These are phyloP conservation scores for Vigna angularis DNA, from an alignment of 306 rosid species.

Conservation along the genomic window DNA sequence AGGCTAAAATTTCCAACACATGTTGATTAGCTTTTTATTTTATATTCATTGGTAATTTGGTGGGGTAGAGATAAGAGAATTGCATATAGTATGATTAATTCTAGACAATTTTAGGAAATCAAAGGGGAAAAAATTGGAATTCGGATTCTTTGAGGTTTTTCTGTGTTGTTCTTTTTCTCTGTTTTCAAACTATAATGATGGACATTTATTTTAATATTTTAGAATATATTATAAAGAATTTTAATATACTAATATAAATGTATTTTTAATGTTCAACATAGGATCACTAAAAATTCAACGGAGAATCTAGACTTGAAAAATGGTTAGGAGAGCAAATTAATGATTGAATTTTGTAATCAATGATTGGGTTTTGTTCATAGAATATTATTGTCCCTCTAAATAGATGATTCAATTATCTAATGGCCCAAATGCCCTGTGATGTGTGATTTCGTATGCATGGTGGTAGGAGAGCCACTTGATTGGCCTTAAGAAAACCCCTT, in stretches of 20 bases:
- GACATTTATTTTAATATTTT: too few species aligned
- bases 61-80: neutral
- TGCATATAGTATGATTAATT: neutral
- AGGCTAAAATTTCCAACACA: neutral
- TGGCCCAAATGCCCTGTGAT: constrained; percentile 37
- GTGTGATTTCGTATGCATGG: constrained; percentile 15
- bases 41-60: neutral
- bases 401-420: constrained; percentile 1
- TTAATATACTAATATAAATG: too few species aligned
- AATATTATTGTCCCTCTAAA: neutral
- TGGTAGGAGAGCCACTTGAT: constrained; percentile 10
- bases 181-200: too few species aligned
- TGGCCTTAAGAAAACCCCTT: constrained; percentile 36
- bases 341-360: neutral
- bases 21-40: neutral
- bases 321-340: too few species aligned
- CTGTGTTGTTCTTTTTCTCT: too few species aligned
- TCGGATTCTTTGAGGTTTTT: too few species aligned
- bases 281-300: too few species aligned
- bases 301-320: too few species aligned
- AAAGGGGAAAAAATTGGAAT: too few species aligned
- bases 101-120: neutral
- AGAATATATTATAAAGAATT: too few species aligned
- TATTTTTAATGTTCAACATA: too few species aligned
- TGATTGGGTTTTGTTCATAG: neutral